Evolutionary conservation across 2,329 filamentous ascomycete genomes (phyloP), one percentile per base, ranked within the genome.

Genomic region (Ophiosphaerella korrae): DNA sequence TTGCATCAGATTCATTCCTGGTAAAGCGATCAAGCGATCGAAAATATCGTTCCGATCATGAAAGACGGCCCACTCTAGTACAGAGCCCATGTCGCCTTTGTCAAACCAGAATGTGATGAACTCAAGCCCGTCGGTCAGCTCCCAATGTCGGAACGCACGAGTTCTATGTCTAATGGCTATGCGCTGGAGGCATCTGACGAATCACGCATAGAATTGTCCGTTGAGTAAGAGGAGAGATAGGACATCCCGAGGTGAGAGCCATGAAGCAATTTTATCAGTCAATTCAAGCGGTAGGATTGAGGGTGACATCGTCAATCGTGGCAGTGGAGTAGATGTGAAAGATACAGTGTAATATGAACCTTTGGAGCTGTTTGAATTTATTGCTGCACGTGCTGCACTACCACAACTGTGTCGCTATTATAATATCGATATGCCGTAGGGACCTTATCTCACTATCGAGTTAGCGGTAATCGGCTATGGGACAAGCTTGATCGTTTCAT

Each of bases 1-100:
- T 21, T 37, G 42, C 21, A 45, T 7, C n/a, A 45, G n/a, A 29
- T 45, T 32, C 18, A 45, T 31, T 8, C n/a, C 9, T 6, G 32
- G 32, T 12, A 9, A 6, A 4, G 3, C 7, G 4, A 45, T 9
- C 21, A 45, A 12, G 5, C 18, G 32, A 7, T 45, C 18, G 34
- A 37, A 45, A 7, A 14, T 36, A 13, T 16, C 6, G 11, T n/a
- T 5, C 5, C 42, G 42, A 4, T 37, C 21, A 13, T 38, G 32
- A 12, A 45, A n/a, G 32, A 38, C 18, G 14, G 42, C 42, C 42
- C 42, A 45, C 37, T 45, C 42, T n/a, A 38, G n/a, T 9, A 45
- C 42, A 6, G 42, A 36, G 16, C 33, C 33, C 5, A 16, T 36
- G 11, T 32, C 18, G 34, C 32, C 32, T 33, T 45, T 38, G 34